Evolutionary conservation across 495 filamentous ascomycete species (phyloP), one percentile per base, ranked within the genome.

Genomic region (Mycothermus thermophilus): DNA sequence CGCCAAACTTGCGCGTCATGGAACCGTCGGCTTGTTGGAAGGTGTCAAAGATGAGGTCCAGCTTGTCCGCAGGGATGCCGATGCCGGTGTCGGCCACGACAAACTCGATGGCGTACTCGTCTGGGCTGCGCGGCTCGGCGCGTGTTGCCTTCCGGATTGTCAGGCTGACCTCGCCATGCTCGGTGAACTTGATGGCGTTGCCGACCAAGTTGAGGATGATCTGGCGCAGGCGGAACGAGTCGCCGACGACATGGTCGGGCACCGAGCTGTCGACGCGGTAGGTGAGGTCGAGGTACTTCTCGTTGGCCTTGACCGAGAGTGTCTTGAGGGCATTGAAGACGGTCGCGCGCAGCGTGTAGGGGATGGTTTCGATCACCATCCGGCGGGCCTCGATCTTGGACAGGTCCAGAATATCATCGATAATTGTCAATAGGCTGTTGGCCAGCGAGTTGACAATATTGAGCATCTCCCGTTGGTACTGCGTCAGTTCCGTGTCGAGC

Each of bases 11-110:
- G 41, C 90, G 71, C 8, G 90, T 99, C 48, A 92, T 99, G 7
- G 88, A 95, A 21, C 90, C 90, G 60, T 99, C 90, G 8, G 90
- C 90, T 62, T 99, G 90, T 50, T 94, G 92, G 76, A 99, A 99
- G 10, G 90, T 99, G 58, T 96, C 90, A 54, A 99, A 99, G 55
- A 99, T 99, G 38, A 96, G 62, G 54, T 95, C 86, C 17, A 96
- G 74, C 62, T 99, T 99, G 52, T 96, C 90, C 32, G 78, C 69
- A 51, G 88, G 83, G 41, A 99, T 96, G 46, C 90, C 90, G 51
- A 99, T 99, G 34, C 90, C 90, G 16, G 92, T 99, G 52, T 99
- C 90, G 2, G 84, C 82, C 24, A 99, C 90, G 12, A 87, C 81
- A 59, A 99, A 96, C 55, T 96, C 83, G 51, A 95, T 90, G 10